Evolutionary conservation across 2,329 filamentous ascomycete genomes (phyloP).

Genomic region (Immersiporthe knoxdaviesiana): DNA sequence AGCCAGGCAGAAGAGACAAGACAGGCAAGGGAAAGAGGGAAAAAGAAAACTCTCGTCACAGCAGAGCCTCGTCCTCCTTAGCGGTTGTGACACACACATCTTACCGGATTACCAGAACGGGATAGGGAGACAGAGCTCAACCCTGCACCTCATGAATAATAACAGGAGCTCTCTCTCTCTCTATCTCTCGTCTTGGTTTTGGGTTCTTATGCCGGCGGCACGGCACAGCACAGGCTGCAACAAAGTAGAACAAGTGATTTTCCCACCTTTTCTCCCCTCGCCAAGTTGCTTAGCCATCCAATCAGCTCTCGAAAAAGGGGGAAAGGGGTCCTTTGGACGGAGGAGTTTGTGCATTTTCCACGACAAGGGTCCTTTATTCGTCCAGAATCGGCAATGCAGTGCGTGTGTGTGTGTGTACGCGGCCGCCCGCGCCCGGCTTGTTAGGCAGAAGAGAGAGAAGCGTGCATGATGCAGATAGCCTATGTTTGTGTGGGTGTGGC

Average conservation of each 20-base stretch:
- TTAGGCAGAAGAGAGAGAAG: background rate
- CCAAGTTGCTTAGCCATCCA: background rate
- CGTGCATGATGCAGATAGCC: background rate
- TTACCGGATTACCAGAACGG: background rate
- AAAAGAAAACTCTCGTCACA: background rate
- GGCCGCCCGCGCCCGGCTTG: conserved; percentile 4
- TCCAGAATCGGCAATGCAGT: background rate
- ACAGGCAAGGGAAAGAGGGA: background rate
- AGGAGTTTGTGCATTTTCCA: background rate
- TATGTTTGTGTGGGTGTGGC: conserved; percentile 1
- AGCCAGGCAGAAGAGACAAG: background rate
- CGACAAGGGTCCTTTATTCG: background rate
- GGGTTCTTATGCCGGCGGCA: background rate
- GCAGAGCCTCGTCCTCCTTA: background rate
- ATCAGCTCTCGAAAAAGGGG: background rate
- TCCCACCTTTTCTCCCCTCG: background rate
- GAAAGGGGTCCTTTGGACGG: background rate
- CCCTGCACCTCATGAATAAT: background rate
- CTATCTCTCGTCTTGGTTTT: background rate
- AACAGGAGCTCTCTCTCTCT: background rate
- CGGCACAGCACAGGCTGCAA: background rate
- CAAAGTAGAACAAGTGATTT: background rate
- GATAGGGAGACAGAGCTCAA: background rate
- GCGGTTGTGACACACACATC: background rate
- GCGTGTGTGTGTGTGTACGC: background rate